Evolutionary conservation across 1,284 basidiomycete genomes (phyloP).

Genomic region (Ceratobasidium sp.): DNA sequence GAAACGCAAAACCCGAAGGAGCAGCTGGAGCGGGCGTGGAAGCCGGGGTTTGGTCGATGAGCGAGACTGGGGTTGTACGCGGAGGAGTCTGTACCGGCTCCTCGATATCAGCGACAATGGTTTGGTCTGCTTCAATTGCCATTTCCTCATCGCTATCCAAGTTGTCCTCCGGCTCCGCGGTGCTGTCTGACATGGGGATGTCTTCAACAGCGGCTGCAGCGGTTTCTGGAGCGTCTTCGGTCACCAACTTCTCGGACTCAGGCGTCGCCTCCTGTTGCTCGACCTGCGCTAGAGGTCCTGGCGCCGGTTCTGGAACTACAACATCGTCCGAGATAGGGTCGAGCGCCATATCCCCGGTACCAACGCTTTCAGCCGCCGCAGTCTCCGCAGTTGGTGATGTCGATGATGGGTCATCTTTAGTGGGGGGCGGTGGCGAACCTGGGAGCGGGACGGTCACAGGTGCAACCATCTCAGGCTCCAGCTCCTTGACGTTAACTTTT

Average conservation of each 20-base stretch:
- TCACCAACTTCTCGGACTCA: background rate
- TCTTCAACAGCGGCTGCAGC: background rate
- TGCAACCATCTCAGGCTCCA: slow-evolving; percentile 34
- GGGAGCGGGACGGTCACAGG: slow-evolving; percentile 25
- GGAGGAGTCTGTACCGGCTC: slow-evolving; percentile 24
- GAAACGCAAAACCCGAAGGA: slow-evolving; percentile 36
- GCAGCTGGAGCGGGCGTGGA: background rate
- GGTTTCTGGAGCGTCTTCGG: background rate
- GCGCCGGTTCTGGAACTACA: background rate
- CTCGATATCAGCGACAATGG: background rate
- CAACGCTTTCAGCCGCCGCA: background rate
- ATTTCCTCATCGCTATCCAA: background rate
- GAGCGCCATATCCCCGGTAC: background rate
- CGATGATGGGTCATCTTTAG: no score
- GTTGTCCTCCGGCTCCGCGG: background rate
- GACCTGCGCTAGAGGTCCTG: background rate
- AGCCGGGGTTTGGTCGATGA: slow-evolving; percentile 35
- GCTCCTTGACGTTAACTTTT: slow-evolving; percentile 27
- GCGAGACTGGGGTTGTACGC: background rate
- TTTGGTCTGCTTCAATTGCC: background rate
- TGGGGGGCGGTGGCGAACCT: slow-evolving; percentile 16
- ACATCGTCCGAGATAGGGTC: slow-evolving; percentile 15
- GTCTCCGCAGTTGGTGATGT: slow-evolving; percentile 14
- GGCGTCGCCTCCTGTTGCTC: background rate
- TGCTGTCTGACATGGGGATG: slow-evolving; percentile 3